phyloP scores from a whole-genome alignment of 2,329 filamentous ascomycete genomes.

The Biscogniauxia mediterranea region DNA sequence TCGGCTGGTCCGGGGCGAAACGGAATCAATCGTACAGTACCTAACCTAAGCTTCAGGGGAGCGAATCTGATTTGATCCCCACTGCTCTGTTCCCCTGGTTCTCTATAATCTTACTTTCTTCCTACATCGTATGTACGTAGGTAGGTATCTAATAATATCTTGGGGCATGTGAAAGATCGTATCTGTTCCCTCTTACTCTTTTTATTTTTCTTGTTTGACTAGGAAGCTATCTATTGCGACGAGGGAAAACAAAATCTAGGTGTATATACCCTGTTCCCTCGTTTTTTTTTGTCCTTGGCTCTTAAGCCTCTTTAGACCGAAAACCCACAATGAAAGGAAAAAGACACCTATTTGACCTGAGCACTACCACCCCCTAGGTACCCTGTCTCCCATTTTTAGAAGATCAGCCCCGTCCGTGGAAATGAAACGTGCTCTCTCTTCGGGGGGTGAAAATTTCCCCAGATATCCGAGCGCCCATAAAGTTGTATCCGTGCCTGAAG shows the following conservation, averaged over 20 bases:
- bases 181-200: too few relatives aligned
- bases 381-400: background rate
- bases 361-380: constrained; percentile 2
- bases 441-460: background rate
- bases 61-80: too few relatives aligned
- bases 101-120: too few relatives aligned
- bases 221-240: background rate
- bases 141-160: background rate
- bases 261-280: background rate
- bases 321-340: background rate
- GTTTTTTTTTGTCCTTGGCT: background rate
- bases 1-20: too few relatives aligned
- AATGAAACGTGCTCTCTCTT: background rate
- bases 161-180: background rate
- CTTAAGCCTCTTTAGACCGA: background rate
- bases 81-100: too few relatives aligned
- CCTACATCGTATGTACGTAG: too few relatives aligned
- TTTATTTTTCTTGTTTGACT: background rate
- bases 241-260: background rate
- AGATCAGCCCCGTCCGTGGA: background rate
- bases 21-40: too few relatives aligned
- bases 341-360: constrained; percentile 7
- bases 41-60: too few relatives aligned
- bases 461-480: background rate
- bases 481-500: background rate